Evolutionary conservation across 352 stramenopile species (phyloP).

Genomic region (Phytophthora fragariae): DNA sequence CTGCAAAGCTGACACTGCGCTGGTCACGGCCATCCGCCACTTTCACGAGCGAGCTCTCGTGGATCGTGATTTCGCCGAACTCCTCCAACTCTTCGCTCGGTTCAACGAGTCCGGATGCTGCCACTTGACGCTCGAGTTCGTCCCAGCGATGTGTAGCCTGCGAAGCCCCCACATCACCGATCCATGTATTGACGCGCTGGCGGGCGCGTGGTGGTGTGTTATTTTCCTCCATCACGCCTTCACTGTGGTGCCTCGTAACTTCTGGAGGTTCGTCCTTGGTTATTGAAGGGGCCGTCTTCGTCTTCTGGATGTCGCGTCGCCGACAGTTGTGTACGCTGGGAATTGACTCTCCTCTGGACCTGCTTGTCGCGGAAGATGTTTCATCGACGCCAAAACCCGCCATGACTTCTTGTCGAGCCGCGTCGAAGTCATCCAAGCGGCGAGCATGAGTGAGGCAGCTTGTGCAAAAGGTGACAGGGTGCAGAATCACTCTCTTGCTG

Average conservation of each 20-base stretch:
- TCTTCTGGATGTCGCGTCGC: conserved; percentile 19
- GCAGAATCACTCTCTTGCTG: conserved; percentile 32
- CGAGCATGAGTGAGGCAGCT: conserved; percentile 36
- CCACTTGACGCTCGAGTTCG: conserved; percentile 24
- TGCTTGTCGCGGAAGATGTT: conserved; percentile 2
- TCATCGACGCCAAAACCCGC: conserved; percentile 14
- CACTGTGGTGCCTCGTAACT: conserved; percentile 14
- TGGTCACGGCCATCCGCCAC: conserved; percentile 13
- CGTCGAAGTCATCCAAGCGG: conserved; percentile 35
- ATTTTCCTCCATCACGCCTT: conserved; percentile 15
- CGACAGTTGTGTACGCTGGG: conserved; percentile 30
- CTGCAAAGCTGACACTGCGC: conserved; percentile 21
- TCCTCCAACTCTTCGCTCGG: conserved; percentile 23
- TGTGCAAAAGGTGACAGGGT: conserved; percentile 39
- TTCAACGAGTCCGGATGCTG: conserved; percentile 4
- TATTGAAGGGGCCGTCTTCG: conserved; percentile 12
- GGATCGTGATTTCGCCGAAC: conserved; percentile 26
- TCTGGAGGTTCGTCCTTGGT: conserved; percentile 7
- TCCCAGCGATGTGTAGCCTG: conserved; percentile 23
- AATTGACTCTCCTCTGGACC: conserved; percentile 1
- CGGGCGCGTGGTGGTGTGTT: neutral
- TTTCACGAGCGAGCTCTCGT: conserved; percentile 21
- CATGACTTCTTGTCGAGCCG: conserved; percentile 37
- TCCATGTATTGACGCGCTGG: conserved; percentile 29
- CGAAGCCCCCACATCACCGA: conserved; percentile 17